A percentile compares a stretch with the other conserved stretches of the same genome.
These are phyloP conservation scores for Sechiopsis laciniata DNA, from an alignment of 306 rosid species.

Conservation along the genomic window DNA sequence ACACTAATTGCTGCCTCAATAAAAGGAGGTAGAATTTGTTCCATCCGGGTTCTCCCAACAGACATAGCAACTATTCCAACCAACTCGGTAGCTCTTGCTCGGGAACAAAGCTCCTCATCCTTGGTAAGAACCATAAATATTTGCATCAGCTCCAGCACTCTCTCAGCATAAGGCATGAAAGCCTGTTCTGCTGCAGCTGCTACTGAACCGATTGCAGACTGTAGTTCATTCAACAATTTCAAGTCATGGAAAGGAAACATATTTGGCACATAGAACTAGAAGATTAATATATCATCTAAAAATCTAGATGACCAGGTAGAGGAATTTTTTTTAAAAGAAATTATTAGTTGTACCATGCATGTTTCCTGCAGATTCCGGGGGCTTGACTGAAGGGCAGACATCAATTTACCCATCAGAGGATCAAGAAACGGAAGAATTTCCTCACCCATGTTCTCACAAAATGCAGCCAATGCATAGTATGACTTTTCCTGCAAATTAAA, in stretches of 20 bases:
- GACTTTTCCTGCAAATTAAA: slow-evolving; percentile 74
- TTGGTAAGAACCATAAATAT: slow-evolving; percentile 79
- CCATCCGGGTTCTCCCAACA: slow-evolving; percentile 81
- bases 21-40: slow-evolving; percentile 79
- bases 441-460: slow-evolving; percentile 96
- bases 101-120: slow-evolving; percentile 88
- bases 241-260: not conserved
- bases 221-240: slow-evolving; percentile 27
- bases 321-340: not conserved
- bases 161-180: slow-evolving; percentile 88
- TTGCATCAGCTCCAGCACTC: slow-evolving; percentile 93
- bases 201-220: slow-evolving; percentile 99
- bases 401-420: slow-evolving; percentile 82
- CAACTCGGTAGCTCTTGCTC: slow-evolving; percentile 95
- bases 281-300: not conserved
- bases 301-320: not conserved
- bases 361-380: slow-evolving; percentile 88
- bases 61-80: slow-evolving; percentile 99
- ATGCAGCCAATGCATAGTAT: slow-evolving; percentile 97
- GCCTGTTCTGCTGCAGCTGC: slow-evolving; percentile 97
- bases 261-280: not conserved
- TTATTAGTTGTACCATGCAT: slow-evolving; percentile 67
- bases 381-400: slow-evolving; percentile 78
- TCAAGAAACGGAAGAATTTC: slow-evolving; percentile 92
- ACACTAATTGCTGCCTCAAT: slow-evolving; percentile 94